phyloP scores from a whole-genome alignment of 78 protist genomes.

The Speleostelium caveatum region DNA sequence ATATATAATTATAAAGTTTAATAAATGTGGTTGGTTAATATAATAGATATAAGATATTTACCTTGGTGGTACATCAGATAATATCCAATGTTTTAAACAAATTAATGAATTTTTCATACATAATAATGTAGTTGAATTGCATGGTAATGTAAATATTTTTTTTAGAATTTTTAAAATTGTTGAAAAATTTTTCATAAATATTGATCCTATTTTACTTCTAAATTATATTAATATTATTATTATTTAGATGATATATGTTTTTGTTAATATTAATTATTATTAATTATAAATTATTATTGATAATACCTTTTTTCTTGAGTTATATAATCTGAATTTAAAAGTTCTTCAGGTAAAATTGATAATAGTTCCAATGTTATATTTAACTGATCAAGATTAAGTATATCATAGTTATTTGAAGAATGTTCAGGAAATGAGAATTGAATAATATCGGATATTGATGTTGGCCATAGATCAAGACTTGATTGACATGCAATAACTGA shows the following conservation, averaged over 20 bases:
- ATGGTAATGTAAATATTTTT: constrained; percentile 5
- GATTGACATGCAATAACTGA: constrained; percentile 54
- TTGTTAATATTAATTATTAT: neutral
- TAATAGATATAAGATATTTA: neutral
- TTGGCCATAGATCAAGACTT: constrained; percentile 15
- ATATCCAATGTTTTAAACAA: constrained; percentile 61
- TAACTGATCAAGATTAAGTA: neutral
- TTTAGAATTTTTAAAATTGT: neutral
- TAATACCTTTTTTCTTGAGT: constrained; percentile 45
- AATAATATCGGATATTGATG: constrained; percentile 43
- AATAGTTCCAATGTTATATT: constrained; percentile 26
- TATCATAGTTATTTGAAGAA: neutral
- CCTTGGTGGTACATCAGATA: constrained; percentile 36
- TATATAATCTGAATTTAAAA: constrained; percentile 31
- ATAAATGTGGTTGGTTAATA: neutral
- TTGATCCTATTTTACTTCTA: constrained; percentile 22
- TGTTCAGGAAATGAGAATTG: constrained; percentile 32
- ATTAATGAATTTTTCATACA: constrained; percentile 25
- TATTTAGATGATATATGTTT: too few relatives aligned
- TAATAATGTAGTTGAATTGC: neutral
- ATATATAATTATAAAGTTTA: neutral
- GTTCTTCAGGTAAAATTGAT: constrained; percentile 39
- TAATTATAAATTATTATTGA: neutral
- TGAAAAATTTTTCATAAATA: constrained; percentile 8
- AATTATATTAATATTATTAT: too few relatives aligned